Evolutionary conservation across 225 moss, liverwort and hornwort genomes (phyloP).

Genomic region (Climacium dendroides): DNA sequence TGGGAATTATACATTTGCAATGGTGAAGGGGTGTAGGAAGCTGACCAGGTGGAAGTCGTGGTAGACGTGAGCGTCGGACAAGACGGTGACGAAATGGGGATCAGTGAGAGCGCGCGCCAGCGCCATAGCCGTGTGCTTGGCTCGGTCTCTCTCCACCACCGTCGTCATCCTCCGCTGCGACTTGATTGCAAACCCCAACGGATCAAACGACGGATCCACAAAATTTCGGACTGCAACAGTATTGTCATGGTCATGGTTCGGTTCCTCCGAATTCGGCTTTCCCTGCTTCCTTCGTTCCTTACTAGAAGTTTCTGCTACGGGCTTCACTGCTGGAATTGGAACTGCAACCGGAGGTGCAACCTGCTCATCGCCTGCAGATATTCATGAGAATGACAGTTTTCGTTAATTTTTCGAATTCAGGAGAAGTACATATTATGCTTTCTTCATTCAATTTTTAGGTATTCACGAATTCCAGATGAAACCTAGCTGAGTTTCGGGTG

Average conservation of each 20-base stretch:
- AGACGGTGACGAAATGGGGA: not conserved
- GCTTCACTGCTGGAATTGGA: not conserved
- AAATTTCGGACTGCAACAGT: not conserved
- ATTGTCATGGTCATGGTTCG: not conserved
- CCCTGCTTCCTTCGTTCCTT: not conserved
- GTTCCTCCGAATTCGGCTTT: not conserved
- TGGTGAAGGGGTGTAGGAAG: not conserved
- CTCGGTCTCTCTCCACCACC: not conserved
- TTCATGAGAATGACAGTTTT: not conserved
- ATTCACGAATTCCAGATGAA: not conserved
- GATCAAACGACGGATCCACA: not conserved
- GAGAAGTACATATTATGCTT: not conserved
- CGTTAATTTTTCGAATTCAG: not conserved
- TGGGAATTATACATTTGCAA: not conserved
- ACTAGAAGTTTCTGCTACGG: not conserved
- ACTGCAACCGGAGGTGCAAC: not conserved
- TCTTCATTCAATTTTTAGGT: not conserved
- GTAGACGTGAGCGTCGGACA: not conserved
- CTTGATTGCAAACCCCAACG: not conserved
- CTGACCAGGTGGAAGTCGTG: not conserved
- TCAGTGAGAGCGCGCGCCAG: not conserved
- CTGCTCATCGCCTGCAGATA: not conserved
- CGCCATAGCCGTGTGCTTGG: not conserved
- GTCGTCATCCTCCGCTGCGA: not conserved
- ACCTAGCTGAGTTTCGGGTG: not conserved